Percentiles rank a stretch among this genome's conserved stretches.
These are phyloP conservation scores for Alternaria postmessia DNA, from an alignment of 2,329 filamentous ascomycete genomes.

Conservation along the genomic window DNA sequence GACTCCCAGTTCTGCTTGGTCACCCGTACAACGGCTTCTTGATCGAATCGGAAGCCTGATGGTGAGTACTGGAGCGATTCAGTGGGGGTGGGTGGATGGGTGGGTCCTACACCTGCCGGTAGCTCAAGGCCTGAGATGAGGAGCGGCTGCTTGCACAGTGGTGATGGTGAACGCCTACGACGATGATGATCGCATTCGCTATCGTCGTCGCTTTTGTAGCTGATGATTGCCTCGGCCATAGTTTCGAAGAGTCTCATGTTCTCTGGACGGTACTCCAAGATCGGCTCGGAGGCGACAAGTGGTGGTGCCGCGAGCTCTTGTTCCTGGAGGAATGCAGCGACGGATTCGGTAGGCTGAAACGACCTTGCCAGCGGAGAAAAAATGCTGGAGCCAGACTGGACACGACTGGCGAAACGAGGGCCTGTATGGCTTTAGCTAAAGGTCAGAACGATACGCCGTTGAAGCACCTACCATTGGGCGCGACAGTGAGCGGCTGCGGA, in stretches of 20 bases:
- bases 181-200: neutral
- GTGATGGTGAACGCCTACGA: neutral
- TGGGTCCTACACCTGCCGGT: neutral
- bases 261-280: neutral
- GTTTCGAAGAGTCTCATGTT: slow-evolving; percentile 10
- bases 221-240: neutral
- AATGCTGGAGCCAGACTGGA: neutral
- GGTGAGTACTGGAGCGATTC: slow-evolving; percentile 1
- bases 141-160: neutral
- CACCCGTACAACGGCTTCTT: slow-evolving; percentile 12
- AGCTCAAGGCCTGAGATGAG: neutral
- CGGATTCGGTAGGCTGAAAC: slow-evolving; percentile 7
- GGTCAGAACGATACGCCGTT: neutral
- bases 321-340: slow-evolving; percentile 15
- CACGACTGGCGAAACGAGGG: slow-evolving; percentile 8
- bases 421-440: slow-evolving; percentile 12
- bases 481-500: neutral
- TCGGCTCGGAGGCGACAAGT: neutral
- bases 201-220: slow-evolving; percentile 3
- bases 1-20: slow-evolving; percentile 14
- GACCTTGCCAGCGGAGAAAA: slow-evolving; percentile 14
- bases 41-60: neutral
- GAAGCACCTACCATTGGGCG: slow-evolving; percentile 10
- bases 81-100: slow-evolving; percentile 13
- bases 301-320: slow-evolving; percentile 2